Percentiles rank a stretch among this genome's conserved stretches.
phyloP scores from a whole-genome alignment of 2,329 filamentous ascomycete genomes.

The Colletotrichum sp. region DNA sequence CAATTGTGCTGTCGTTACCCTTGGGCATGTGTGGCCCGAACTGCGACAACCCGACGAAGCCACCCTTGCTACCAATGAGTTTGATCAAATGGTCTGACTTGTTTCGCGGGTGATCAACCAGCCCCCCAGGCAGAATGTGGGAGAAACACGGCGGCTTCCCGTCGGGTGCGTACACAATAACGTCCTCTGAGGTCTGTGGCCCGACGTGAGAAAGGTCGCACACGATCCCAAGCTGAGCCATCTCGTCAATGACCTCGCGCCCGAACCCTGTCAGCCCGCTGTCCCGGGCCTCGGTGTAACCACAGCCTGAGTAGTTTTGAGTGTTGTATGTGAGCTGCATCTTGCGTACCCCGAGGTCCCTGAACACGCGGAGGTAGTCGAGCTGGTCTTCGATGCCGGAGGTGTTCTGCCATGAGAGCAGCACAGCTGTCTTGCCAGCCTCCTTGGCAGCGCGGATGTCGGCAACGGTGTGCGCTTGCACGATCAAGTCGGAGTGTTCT shows the following conservation, averaged over 20 bases:
- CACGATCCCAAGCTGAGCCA: conserved; percentile 40
- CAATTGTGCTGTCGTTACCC: conserved; percentile 44
- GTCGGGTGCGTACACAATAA: conserved; percentile 36
- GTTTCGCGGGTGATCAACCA: conserved; percentile 41
- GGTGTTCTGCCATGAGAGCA: conserved; percentile 46
- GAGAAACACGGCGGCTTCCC: conserved; percentile 45
- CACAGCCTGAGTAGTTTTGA: conserved; percentile 44
- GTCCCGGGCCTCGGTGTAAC: conserved; percentile 41
- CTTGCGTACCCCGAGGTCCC: conserved; percentile 43
- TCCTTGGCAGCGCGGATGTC: conserved; percentile 41
- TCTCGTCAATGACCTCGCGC: conserved; percentile 34
- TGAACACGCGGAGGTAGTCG: conserved; percentile 42
- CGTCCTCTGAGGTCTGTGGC: conserved; percentile 36
- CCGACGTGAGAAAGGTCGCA: conserved; percentile 40
- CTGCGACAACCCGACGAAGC: conserved; percentile 42
- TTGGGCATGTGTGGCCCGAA: conserved; percentile 44
- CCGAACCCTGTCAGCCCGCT: conserved; percentile 40
- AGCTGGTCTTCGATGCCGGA: conserved; percentile 44
- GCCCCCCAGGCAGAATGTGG: conserved; percentile 37
- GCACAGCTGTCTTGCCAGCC: conserved; percentile 39
- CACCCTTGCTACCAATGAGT: conserved; percentile 37
- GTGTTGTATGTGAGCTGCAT: conserved; percentile 49
- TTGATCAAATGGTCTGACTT: conserved; percentile 41
- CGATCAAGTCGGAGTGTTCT: conserved; percentile 41
- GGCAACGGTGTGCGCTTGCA: conserved; percentile 38